These are phyloP conservation scores for Ogataea chonburiensis DNA, from an alignment of 805 yeast genomes.

Conservation along the genomic window DNA sequence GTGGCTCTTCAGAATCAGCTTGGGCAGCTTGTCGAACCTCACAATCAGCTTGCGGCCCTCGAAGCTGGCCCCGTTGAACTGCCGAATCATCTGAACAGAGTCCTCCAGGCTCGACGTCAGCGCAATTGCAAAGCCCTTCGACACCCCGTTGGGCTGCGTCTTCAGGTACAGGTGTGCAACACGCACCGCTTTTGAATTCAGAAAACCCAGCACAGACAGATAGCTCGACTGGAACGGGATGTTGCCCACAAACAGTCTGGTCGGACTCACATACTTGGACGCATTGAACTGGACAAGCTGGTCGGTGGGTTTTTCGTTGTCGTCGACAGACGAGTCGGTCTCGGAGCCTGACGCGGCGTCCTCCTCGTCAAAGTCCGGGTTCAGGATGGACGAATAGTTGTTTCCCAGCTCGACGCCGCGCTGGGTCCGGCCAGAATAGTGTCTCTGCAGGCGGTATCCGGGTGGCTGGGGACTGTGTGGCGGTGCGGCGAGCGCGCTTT, in stretches of 20 bases:
- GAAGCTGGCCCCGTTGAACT: conserved; percentile 52
- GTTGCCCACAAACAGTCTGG: conserved; percentile 53
- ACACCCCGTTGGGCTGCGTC: conserved; percentile 39
- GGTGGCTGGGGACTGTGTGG: conserved; percentile 9
- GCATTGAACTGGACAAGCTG: conserved; percentile 25
- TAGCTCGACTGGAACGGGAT: conserved; percentile 43
- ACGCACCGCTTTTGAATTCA: conserved; percentile 15
- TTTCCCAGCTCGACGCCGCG: conserved; percentile 23
- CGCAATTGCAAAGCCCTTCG: conserved; percentile 67
- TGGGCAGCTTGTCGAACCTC: conserved; percentile 55
- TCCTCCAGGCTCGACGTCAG: conserved; percentile 46
- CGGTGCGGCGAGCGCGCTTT: conserved; percentile 5
- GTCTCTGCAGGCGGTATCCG: conserved; percentile 5
- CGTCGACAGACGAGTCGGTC: conserved; percentile 18
- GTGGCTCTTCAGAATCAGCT: conserved; percentile 31
- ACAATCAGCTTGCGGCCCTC: conserved; percentile 63
- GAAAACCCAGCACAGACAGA: conserved; percentile 15
- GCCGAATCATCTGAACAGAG: conserved; percentile 47
- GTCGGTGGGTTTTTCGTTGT: conserved; percentile 24
- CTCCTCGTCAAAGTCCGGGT: conserved; percentile 24
- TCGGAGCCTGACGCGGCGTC: conserved; percentile 1
- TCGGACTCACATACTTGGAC: conserved; percentile 39
- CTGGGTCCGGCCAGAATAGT: conserved; percentile 6
- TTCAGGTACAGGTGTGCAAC: conserved; percentile 30
- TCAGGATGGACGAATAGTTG: conserved; percentile 27